Evolutionary conservation across 2,329 filamentous ascomycete genomes (phyloP).

Genomic region (Hymenoscyphus repandus): DNA sequence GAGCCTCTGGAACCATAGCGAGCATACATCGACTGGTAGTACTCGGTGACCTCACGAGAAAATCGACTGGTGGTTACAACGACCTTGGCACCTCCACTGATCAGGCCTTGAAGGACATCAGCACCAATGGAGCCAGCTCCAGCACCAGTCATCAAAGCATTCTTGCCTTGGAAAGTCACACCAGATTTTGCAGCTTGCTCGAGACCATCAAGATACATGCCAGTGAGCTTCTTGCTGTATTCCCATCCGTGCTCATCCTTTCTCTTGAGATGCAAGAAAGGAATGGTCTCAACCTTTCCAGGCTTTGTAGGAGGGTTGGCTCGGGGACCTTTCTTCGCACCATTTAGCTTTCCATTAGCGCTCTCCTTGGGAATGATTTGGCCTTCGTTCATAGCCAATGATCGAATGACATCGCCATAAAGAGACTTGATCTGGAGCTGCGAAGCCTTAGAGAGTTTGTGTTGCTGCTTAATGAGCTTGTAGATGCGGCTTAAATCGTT

Average conservation of each 20-base stretch:
- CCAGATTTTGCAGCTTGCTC: constrained; percentile 83
- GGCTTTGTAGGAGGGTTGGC: constrained; percentile 56
- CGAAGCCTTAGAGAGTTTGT: constrained; percentile 93
- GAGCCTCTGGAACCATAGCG: constrained; percentile 90
- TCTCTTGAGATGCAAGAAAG: constrained; percentile 94
- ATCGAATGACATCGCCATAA: constrained; percentile 90
- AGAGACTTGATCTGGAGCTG: constrained; percentile 94
- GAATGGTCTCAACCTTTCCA: constrained; percentile 94
- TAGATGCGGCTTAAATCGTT: constrained; percentile 93
- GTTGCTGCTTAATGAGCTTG: constrained; percentile 97
- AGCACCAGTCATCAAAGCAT: constrained; percentile 96
- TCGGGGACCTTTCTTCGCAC: constrained; percentile 47
- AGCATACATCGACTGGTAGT: constrained; percentile 98
- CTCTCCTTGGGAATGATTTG: constrained; percentile 92
- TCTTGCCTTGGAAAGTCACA: constrained; percentile 89
- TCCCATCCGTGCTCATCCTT: constrained; percentile 94
- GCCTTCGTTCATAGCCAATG: constrained; percentile 94
- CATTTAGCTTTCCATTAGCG: constrained; percentile 47
- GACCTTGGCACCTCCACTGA: constrained; percentile 95
- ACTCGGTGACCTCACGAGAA: constrained; percentile 96
- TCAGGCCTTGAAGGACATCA: constrained; percentile 90
- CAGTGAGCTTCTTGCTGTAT: constrained; percentile 98
- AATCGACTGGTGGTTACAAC: constrained; percentile 95
- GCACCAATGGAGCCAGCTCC: constrained; percentile 97
- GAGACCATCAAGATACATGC: constrained; percentile 84